Percentiles rank a stretch among this genome's conserved stretches.
Conservation (phyloP, 768 basidiomycete species). For the Mycena vitilis region DNA sequence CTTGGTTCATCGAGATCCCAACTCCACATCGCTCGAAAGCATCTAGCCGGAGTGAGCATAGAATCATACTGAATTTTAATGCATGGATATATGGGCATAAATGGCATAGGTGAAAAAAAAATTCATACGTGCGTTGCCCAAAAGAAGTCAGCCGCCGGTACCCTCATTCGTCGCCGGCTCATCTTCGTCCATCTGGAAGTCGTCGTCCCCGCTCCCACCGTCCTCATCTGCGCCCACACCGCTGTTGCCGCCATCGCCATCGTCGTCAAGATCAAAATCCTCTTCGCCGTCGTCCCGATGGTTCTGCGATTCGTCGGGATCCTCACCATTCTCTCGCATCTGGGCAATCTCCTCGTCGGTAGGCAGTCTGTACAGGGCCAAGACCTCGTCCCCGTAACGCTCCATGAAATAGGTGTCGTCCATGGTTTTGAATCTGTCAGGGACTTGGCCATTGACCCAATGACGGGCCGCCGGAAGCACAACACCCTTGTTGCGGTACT, state of each 20-base stretch:
- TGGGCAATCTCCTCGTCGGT: background rate
- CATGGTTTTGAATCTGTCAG: background rate
- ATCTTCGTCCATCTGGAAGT: no score
- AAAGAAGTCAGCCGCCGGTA: no score
- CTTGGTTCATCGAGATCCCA: no score
- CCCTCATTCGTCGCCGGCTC: no score
- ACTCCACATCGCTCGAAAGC: no score
- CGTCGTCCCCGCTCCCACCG: no score
- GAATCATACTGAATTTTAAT: no score
- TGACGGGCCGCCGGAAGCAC: background rate
- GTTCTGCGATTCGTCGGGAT: background rate
- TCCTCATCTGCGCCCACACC: no score
- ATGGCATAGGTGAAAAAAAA: no score
- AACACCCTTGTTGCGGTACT: conserved; percentile 6
- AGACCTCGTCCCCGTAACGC: background rate
- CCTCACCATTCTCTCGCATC: background rate
- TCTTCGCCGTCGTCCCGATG: background rate
- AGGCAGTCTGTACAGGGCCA: background rate
- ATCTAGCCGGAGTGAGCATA: no score
- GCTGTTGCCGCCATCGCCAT: background rate
- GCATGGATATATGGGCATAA: no score
- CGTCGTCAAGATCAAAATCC: background rate
- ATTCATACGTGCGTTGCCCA: no score
- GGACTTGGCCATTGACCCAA: background rate
- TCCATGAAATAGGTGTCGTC: background rate